Conservation (phyloP, 2,329 filamentous ascomycete genomes). For the Fusarium sp. region DNA sequence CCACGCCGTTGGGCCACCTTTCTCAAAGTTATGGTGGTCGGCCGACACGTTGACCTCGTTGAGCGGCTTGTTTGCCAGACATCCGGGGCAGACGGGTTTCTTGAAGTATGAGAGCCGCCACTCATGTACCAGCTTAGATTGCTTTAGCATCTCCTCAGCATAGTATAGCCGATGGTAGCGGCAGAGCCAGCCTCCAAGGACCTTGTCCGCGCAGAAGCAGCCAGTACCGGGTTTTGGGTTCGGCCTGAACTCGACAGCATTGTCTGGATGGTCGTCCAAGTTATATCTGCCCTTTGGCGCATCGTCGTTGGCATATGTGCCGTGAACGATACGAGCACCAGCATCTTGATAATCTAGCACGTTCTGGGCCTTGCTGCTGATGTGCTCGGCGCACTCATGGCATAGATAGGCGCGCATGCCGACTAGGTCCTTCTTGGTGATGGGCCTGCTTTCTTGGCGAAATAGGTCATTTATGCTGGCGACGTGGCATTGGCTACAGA, state of each 20-base stretch:
- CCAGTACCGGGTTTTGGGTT: slow-evolving; percentile 48
- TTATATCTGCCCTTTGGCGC: slow-evolving; percentile 7
- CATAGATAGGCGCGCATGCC: slow-evolving; percentile 54
- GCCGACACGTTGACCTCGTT: slow-evolving; percentile 29
- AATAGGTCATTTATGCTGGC: slow-evolving; percentile 36
- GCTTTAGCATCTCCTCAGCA: slow-evolving; percentile 39
- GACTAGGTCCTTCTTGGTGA: slow-evolving; percentile 43
- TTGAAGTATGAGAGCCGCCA: slow-evolving; percentile 45
- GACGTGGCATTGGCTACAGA: slow-evolving; percentile 44
- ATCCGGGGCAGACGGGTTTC: slow-evolving; percentile 48
- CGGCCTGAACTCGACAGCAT: slow-evolving; percentile 17
- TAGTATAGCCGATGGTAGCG: slow-evolving; percentile 50
- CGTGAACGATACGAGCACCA: slow-evolving; percentile 45
- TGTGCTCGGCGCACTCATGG: slow-evolving; percentile 40
- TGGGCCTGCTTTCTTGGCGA: neutral
- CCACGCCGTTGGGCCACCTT: slow-evolving; percentile 41
- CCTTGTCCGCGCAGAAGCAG: slow-evolving; percentile 53
- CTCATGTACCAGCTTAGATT: slow-evolving; percentile 40
- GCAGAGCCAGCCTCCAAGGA: slow-evolving; percentile 51
- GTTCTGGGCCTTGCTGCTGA: slow-evolving; percentile 7
- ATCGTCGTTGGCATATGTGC: slow-evolving; percentile 15
- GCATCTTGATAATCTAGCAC: slow-evolving; percentile 16
- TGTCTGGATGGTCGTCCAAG: neutral
- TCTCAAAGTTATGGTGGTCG: slow-evolving; percentile 27
- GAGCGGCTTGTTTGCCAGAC: slow-evolving; percentile 36